phyloP scores from a whole-genome alignment of 805 yeast species.

The Candida arabinofermentans region DNA sequence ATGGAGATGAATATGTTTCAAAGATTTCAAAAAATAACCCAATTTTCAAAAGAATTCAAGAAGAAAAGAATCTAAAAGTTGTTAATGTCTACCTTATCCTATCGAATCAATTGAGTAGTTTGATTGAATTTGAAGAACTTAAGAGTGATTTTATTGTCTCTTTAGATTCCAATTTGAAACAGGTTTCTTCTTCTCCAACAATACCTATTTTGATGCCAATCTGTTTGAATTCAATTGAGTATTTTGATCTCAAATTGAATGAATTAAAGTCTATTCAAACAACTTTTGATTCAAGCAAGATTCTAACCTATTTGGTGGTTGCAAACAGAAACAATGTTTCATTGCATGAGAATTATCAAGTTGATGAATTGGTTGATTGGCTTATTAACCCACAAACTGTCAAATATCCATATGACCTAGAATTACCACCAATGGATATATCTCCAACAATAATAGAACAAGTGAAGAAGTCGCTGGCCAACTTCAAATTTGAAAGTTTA shows the following conservation, averaged over 20 bases:
- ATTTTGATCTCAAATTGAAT: slow-evolving; percentile 27
- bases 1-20: slow-evolving; percentile 29
- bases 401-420: slow-evolving; percentile 17
- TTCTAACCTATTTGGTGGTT: slow-evolving; percentile 19
- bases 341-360: slow-evolving; percentile 12
- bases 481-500: slow-evolving; percentile 9
- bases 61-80: slow-evolving; percentile 17
- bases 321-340: slow-evolving; percentile 10
- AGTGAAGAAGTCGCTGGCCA: slow-evolving; percentile 17
- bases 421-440: slow-evolving; percentile 12
- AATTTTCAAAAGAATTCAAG: slow-evolving; percentile 12
- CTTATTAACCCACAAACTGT: slow-evolving; percentile 11
- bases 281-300: slow-evolving; percentile 9
- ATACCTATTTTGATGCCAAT: slow-evolving; percentile 46
- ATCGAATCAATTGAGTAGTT: slow-evolving; percentile 39
- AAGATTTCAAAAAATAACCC: slow-evolving; percentile 31
- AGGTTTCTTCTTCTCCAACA: slow-evolving; percentile 6
- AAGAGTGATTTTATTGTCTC: slow-evolving; percentile 42
- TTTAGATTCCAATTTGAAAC: slow-evolving; percentile 39
- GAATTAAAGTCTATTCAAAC: slow-evolving; percentile 3
- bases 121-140: slow-evolving; percentile 30
- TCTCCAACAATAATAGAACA: slow-evolving; percentile 13
- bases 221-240: slow-evolving; percentile 42
- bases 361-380: slow-evolving; percentile 29
- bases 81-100: slow-evolving; percentile 40